A percentile compares a stretch with the other conserved stretches of the same genome.
phyloP scores from a whole-genome alignment of 2,329 filamentous ascomycete species.

The Aspergillus caelatus region DNA sequence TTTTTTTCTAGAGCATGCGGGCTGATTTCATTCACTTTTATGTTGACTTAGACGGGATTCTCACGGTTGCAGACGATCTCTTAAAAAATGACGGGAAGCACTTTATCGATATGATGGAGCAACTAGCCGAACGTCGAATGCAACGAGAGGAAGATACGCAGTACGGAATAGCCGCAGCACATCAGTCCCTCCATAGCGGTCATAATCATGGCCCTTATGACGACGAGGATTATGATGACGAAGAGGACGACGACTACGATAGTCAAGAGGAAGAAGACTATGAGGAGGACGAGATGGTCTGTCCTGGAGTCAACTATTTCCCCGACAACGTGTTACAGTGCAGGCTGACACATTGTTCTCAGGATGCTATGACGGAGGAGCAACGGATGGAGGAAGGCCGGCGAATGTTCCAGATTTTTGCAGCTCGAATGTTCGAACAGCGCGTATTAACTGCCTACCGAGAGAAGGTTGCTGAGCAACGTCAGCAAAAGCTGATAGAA shows the following conservation, averaged over 20 bases:
- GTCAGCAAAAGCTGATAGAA: conserved; percentile 85
- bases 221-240: conserved; percentile 72
- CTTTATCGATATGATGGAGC: conserved; percentile 99
- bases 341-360: conserved; percentile 42
- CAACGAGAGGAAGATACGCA: conserved; percentile 90
- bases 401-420: conserved; percentile 99
- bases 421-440: conserved; percentile 98
- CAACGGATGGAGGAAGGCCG: conserved; percentile 98
- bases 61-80: conserved; percentile 97
- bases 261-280: conserved; percentile 67
- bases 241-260: conserved; percentile 71
- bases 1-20: conserved; percentile 20
- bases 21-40: conserved; percentile 43
- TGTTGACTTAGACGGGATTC: conserved; percentile 73
- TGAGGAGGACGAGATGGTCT: conserved; percentile 67
- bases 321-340: conserved; percentile 22
- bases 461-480: conserved; percentile 92
- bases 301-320: conserved; percentile 20
- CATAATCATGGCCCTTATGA: conserved; percentile 78
- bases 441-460: conserved; percentile 95
- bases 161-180: conserved; percentile 62
- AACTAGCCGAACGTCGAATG: conserved; percentile 96
- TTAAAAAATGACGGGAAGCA: conserved; percentile 99
- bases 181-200: conserved; percentile 64
- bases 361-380: conserved; percentile 97